Conservation (phyloP, 2,329 filamentous ascomycete species). For the Pseudonectria foliicola region DNA sequence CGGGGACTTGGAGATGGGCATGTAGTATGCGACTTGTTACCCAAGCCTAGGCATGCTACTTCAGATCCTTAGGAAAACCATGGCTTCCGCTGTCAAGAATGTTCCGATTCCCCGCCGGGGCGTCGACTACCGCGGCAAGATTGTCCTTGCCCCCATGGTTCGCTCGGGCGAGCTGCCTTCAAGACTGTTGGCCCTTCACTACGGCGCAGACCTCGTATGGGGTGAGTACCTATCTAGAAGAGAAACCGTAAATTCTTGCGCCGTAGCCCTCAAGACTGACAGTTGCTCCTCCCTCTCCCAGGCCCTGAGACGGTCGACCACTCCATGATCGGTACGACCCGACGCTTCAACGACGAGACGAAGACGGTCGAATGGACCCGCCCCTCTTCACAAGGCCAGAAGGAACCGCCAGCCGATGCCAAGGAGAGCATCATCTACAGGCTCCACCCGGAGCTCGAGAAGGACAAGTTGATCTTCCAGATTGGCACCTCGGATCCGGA, state of each 20-base stretch:
- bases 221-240: slow-evolving; percentile 44
- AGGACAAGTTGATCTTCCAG: slow-evolving; percentile 75
- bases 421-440: slow-evolving; percentile 73
- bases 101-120: slow-evolving; percentile 82
- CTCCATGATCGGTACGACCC: slow-evolving; percentile 79
- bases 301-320: slow-evolving; percentile 91
- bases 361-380: slow-evolving; percentile 81
- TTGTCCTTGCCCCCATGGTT: slow-evolving; percentile 97
- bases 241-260: not conserved
- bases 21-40: slow-evolving; percentile 3
- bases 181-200: slow-evolving; percentile 80
- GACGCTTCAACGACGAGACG: slow-evolving; percentile 68
- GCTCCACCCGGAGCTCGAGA: slow-evolving; percentile 71
- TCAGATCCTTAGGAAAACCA: slow-evolving; percentile 40
- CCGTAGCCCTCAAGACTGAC: slow-evolving; percentile 3
- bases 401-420: slow-evolving; percentile 45
- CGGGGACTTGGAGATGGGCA: slow-evolving; percentile 1
- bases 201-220: slow-evolving; percentile 96
- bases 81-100: slow-evolving; percentile 53
- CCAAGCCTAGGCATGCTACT: slow-evolving; percentile 23
- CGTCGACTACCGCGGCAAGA: slow-evolving; percentile 87
- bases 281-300: slow-evolving; percentile 24
- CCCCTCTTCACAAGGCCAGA: slow-evolving; percentile 61
- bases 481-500: slow-evolving; percentile 82
- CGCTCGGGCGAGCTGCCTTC: slow-evolving; percentile 93